Base-by-base conservation (phyloP, 2,329 filamentous ascomycete species). In the Venturiaceae sp. region DNA sequence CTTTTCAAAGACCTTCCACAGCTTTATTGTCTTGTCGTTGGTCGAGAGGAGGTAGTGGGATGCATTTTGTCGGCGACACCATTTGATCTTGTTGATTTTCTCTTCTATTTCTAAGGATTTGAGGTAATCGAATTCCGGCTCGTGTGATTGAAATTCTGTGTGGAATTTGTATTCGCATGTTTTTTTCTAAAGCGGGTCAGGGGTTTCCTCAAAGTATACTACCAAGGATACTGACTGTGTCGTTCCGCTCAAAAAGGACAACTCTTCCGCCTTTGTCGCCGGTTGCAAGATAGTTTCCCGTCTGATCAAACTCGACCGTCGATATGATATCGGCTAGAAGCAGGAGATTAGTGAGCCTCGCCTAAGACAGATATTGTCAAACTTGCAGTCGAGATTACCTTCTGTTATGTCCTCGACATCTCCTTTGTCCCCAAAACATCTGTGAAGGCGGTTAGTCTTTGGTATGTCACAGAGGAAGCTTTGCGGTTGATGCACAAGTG, bases 21-120 rank as follows among this genome's bases (percentile, higher is more conserved):
- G 80, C 80, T 99, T 99, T 82, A 99, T 99, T 44, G 94, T 99
- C 81, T 99, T 99, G 80, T 99, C 94, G 72, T 99, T 99, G 67
- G 94, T 99, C 46, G 94, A 97, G 59, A 99, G 84, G 56, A 99
- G 84, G 74, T 96, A 99, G 77, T 99, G 94, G 58, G 94, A 97
- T 62, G 92, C 89, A 80, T 99, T 99, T 76, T 97, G 92, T 75
- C 94, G 87, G 71, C 88, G 86, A 75, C 94, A 99, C 94, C 94
- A 99, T 76, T 97, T 99, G 78, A 99, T 99, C 81, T 99, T 99
- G 83, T 99, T 99, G 82, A 99, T 99, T 80, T 99, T 99, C 77
- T 99, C 94, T 81, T 99, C 94, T 70, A 99, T 99, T 76, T 99
- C 94, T 66, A 99, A 83, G 34, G 94, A 99, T 77, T 99, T 99